Evolutionary conservation across 768 basidiomycete species (phyloP).

Genomic region (Tricholoma sp.): DNA sequence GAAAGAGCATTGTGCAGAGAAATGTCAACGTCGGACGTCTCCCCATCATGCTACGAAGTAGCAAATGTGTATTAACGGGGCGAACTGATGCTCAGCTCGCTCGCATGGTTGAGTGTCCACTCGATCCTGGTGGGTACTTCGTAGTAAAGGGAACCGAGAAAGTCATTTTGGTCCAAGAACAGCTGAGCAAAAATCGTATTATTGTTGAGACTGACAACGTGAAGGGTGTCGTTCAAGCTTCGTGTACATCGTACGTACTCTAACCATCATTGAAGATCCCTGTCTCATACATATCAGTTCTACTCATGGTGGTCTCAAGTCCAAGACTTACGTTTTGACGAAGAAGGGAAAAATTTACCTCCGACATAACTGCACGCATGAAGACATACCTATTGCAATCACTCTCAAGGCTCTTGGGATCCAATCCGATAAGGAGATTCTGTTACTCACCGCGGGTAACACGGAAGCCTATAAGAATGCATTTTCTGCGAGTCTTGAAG

Average conservation of each 20-base stretch:
- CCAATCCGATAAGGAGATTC: conserved; percentile 96
- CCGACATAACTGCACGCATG: conserved; percentile 95
- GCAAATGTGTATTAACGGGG: conserved; percentile 86
- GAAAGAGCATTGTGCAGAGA: conserved; percentile 80
- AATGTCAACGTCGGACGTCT: conserved; percentile 88
- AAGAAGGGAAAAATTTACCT: conserved; percentile 95
- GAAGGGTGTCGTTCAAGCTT: conserved; percentile 90
- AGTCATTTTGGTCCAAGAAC: conserved; percentile 98
- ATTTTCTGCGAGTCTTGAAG: conserved; percentile 91
- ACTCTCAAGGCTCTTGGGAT: conserved; percentile 96
- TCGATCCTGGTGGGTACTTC: conserved; percentile 99
- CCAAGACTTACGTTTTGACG: conserved; percentile 95
- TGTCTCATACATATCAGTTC: conserved; percentile 40
- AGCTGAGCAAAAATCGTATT: conserved; percentile 97
- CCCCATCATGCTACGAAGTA: conserved; percentile 95
- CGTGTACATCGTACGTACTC: conserved; percentile 84
- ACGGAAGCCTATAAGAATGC: conserved; percentile 82
- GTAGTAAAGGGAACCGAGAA: conserved; percentile 99
- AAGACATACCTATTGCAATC: conserved; percentile 94
- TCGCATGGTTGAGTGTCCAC: conserved; percentile 93
- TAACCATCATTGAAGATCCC: background rate
- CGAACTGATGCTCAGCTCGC: conserved; percentile 78
- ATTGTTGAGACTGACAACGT: conserved; percentile 93
- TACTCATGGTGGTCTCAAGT: conserved; percentile 82
- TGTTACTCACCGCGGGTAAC: conserved; percentile 88